Conservation (phyloP, 225 moss, liverwort and hornwort species). For the Physcomitrium patens region DNA sequence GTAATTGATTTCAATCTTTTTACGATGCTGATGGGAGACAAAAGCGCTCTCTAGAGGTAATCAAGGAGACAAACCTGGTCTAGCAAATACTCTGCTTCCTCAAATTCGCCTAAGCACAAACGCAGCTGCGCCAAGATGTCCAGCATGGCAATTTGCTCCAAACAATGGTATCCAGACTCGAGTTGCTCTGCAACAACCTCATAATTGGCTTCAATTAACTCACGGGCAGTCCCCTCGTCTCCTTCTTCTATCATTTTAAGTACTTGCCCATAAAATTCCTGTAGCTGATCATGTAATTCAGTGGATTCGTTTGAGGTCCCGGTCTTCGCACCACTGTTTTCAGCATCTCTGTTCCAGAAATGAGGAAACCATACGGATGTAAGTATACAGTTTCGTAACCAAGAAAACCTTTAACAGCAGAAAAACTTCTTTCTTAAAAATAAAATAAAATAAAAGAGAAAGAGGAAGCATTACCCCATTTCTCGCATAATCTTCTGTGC, state of each 20-base stretch:
- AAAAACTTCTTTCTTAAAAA: slow-evolving; percentile 8
- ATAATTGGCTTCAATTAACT: slow-evolving; percentile 78
- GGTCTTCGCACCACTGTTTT: slow-evolving; percentile 39
- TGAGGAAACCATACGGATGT: slow-evolving; percentile 3
- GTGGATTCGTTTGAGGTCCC: slow-evolving; percentile 40
- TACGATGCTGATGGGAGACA: not conserved
- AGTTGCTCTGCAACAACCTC: slow-evolving; percentile 70
- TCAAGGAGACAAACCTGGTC: slow-evolving; percentile 46
- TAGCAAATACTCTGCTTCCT: slow-evolving; percentile 62
- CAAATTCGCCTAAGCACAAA: slow-evolving; percentile 77
- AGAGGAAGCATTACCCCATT: slow-evolving; percentile 63
- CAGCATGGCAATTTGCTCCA: slow-evolving; percentile 83
- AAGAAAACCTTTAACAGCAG: slow-evolving; percentile 13
- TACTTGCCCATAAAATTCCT: slow-evolving; percentile 73
- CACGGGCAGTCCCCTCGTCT: slow-evolving; percentile 70
- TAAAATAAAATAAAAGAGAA: not conserved
- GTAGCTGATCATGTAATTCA: slow-evolving; percentile 67
- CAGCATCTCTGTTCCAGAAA: slow-evolving; percentile 39
- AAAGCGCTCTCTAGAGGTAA: not conserved
- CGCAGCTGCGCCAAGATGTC: slow-evolving; percentile 85
- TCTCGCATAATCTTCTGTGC: slow-evolving; percentile 71
- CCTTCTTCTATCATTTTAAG: slow-evolving; percentile 74
- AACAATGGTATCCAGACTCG: slow-evolving; percentile 65
- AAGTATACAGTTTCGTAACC: not conserved
- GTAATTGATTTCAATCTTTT: not conserved